These are phyloP conservation scores for Beauveria australis DNA, from an alignment of 2,329 filamentous ascomycete species.

Conservation along the genomic window DNA sequence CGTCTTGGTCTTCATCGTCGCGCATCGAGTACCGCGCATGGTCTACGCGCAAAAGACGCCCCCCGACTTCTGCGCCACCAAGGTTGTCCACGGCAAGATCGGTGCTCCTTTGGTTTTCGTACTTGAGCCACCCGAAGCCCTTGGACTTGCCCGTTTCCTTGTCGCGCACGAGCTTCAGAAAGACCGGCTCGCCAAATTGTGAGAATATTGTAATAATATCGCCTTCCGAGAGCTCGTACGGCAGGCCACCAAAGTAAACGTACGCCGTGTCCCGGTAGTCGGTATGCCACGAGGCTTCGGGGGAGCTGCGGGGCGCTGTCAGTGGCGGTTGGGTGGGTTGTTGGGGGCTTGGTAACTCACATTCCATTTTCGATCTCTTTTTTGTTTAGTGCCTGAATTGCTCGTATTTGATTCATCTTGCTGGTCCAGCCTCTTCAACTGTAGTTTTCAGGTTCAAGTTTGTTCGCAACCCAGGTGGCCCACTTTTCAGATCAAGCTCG, in stretches of 20 bases:
- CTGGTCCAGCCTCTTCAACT: neutral
- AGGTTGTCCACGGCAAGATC: slow-evolving; percentile 96
- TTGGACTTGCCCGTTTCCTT: slow-evolving; percentile 93
- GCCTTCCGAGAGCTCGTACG: slow-evolving; percentile 88
- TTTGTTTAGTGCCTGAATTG: slow-evolving; percentile 89
- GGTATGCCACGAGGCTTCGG: slow-evolving; percentile 89
- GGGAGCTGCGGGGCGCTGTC: slow-evolving; percentile 43
- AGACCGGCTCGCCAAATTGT: slow-evolving; percentile 91
- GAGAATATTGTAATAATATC: slow-evolving; percentile 96
- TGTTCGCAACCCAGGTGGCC: slow-evolving; percentile 4
- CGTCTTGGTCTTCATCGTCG: slow-evolving; percentile 64
- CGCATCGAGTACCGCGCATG: slow-evolving; percentile 85
- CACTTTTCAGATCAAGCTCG: slow-evolving; percentile 14
- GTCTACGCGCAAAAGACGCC: slow-evolving; percentile 76
- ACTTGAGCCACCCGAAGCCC: slow-evolving; percentile 94
- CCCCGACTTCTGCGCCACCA: slow-evolving; percentile 74
- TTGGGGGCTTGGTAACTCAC: slow-evolving; percentile 35
- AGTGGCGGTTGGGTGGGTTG: neutral
- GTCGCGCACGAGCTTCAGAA: slow-evolving; percentile 85
- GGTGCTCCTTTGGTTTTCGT: slow-evolving; percentile 93
- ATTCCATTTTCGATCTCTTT: slow-evolving; percentile 85
- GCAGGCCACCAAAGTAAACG: slow-evolving; percentile 89
- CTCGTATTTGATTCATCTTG: slow-evolving; percentile 86
- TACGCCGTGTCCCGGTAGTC: slow-evolving; percentile 98
- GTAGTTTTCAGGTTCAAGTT: slow-evolving; percentile 12